Base-by-base conservation (phyloP, 1,284 basidiomycete species). In the Rhodotorula sp. region DNA sequence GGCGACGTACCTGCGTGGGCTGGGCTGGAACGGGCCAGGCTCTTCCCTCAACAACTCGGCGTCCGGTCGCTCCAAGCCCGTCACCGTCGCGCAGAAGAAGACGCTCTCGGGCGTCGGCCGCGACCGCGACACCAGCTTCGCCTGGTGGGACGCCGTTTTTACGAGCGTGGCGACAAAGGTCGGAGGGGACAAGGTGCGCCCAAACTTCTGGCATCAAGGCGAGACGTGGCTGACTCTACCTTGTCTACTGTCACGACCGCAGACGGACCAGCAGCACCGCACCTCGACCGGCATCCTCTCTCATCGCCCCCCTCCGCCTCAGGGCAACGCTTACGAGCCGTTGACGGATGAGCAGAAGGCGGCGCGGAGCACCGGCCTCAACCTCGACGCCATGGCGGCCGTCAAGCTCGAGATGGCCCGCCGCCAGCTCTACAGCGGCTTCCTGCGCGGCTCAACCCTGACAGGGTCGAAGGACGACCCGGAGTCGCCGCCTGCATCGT, bases 51-150 rank as follows among this genome's bases (percentile, higher is more conserved):
- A 82, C 70, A 75, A 81, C 23, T 81, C 81, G 2, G 54, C 72
- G 0, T 23, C 50, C 45, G 82, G 82, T 64, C 74, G 81, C 12
- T 80, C 80, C 25, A 86, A 88, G 25, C 93, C 93, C 4, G 83
- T 97, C 59, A 85, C 89, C 3, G 87, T 94, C 52, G 85, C 89
- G 1, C 90, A 91, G 81, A 96, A 96, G 85, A 91, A 90, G 83
- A 91, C 86, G 8, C 84, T 95, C 27, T 83, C 87, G 23, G 93
- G 93, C 2, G 82, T 97, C 66, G 93, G 93, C 66, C 93, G 92
- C 80, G 92, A 96, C 81, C 86, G 93, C 73, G 93, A 95, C 80
- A 92, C 93, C 77, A 91, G 91, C 0, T 93, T 94, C 80, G 91
- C 92, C 60, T 97, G 96, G 86, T 97, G 93, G 93, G 93, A 97